Evolutionary conservation across 805 yeast species (phyloP), one percentile per base, ranked within the genome.

Genomic region (Saccharomycopsis fermentans): DNA sequence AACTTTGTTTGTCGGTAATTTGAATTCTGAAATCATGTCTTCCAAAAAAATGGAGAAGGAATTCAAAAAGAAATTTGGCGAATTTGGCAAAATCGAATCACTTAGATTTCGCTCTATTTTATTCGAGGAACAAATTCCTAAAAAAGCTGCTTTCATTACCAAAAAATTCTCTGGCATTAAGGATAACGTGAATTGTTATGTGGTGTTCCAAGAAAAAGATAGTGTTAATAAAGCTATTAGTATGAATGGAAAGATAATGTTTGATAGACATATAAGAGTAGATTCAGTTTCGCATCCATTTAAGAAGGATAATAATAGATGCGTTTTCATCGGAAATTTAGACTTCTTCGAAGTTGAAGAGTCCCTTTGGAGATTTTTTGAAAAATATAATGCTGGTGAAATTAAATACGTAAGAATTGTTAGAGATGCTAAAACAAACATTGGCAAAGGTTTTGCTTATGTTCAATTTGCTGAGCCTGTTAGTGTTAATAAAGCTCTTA

Each of bases 381-480:
- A 75, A 61, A 62, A 68, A 8, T 11, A 43, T 5, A 70, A 66
- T 1, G 76, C 83, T 63, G 89, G 88, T 29, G 73, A 75, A 29
- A 86, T 94, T 57, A 96, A 90, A 69, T 85, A 87, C 62, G 97
- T 94, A 35, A 81, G 99, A 70, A 80, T 94, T 53, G 81, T 94
- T 36, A 82, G 99, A 69, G 99, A 94, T 69, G 74, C 96, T 17
- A 89, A 89, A 73, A 92, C 97, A 24, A 92, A 94, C 66, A 77
- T 92, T 60, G 99, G 99, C 63, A 94, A 94, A 73, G 99, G 99
- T 5, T 91, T 94, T 74, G 99, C 96, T 5, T 88, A 91, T 69
- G 90, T 94, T 37, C 98, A 92, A 71, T 94, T 91, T 74, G 80
- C 77, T 61, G 92, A 87, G 66, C 71, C 81, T 57, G 72, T 84